phyloP scores from a whole-genome alignment of 2,329 filamentous ascomycete genomes.

The Aureobasidium pullulans region DNA sequence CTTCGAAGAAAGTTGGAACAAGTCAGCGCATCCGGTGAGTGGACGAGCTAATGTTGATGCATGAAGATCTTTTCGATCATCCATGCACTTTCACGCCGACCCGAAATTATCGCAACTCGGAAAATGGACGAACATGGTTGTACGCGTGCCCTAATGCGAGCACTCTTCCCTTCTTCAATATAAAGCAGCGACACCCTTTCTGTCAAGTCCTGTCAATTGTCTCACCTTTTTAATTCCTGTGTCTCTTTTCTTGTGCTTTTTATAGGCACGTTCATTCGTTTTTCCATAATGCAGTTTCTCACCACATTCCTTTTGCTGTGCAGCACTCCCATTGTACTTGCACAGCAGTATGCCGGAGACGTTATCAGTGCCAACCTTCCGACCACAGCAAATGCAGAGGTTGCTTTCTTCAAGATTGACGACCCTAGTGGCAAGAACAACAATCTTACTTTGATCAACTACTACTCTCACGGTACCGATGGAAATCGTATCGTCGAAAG shows the following conservation, averaged over 20 bases:
- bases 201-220: background rate
- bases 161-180: background rate
- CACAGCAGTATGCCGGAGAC: conserved; percentile 28
- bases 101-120: conserved; percentile 2
- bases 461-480: conserved; percentile 25
- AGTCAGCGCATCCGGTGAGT: background rate
- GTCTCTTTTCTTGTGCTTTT: background rate
- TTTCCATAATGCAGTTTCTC: background rate
- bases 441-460: conserved; percentile 29
- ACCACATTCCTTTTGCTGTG: background rate
- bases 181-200: background rate
- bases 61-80: conserved; percentile 4
- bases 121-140: background rate
- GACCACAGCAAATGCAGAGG: conserved; percentile 25
- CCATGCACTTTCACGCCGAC: background rate
- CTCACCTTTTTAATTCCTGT: background rate
- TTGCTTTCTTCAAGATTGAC: conserved; percentile 28
- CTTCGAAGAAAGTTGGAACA: background rate
- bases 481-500: conserved; percentile 21
- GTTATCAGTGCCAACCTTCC: conserved; percentile 25
- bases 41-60: background rate
- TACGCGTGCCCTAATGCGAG: conserved; percentile 1
- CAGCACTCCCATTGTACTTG: background rate
- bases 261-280: conserved; percentile 8
- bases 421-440: conserved; percentile 22